Evolutionary conservation across 371 early-diverging fungal genomes (phyloP).

Genomic region (Batrachochytrium dendrobatidis): DNA sequence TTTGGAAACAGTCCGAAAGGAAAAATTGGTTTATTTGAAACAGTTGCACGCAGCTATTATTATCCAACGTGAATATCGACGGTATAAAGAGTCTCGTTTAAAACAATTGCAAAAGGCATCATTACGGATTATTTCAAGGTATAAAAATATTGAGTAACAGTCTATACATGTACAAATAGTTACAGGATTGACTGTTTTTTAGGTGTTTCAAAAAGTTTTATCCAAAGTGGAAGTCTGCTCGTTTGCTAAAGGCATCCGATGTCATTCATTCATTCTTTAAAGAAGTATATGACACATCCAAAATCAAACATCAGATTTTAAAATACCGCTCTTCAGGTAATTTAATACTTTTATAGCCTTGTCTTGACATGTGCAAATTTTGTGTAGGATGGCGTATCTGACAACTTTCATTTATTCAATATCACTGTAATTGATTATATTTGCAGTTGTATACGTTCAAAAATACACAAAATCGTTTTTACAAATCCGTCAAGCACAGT

Average conservation of each 20-base stretch:
- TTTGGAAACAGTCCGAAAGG: too few relatives aligned
- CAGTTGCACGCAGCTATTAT: background rate
- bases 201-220: constrained; percentile 23
- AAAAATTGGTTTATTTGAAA: too few relatives aligned
- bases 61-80: background rate
- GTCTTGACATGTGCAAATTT: background rate
- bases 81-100: background rate
- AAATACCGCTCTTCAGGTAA: constrained; percentile 46
- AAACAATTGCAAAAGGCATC: background rate
- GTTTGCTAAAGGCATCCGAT: constrained; percentile 28
- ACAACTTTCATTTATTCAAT: background rate
- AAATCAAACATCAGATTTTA: constrained; percentile 44
- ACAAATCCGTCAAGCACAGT: constrained; percentile 25
- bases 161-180: too few relatives aligned
- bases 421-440: background rate
- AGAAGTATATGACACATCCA: constrained; percentile 45
- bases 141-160: background rate
- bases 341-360: background rate
- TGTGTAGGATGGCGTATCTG: background rate
- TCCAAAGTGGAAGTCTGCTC: constrained; percentile 17
- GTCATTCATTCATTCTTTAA: constrained; percentile 44
- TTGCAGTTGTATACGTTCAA: constrained; percentile 40
- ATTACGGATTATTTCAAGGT: background rate
- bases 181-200: too few relatives aligned
- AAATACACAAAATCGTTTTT: constrained; percentile 15